These are phyloP conservation scores for Lecanicillium sp. DNA, from an alignment of 2,329 filamentous ascomycete genomes.

Conservation along the genomic window DNA sequence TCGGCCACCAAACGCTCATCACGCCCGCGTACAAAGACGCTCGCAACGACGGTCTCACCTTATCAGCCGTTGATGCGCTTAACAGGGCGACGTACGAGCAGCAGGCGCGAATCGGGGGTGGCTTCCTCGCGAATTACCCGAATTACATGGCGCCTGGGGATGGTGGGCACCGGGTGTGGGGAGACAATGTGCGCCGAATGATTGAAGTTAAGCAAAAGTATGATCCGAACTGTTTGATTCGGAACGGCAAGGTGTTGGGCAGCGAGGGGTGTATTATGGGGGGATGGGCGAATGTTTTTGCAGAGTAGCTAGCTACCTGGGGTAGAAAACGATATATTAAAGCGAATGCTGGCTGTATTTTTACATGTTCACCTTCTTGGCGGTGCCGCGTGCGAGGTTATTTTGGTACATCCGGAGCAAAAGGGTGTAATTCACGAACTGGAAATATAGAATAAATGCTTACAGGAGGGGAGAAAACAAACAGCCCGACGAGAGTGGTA, in stretches of 20 bases:
- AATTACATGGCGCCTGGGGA: constrained; percentile 11
- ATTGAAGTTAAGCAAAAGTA: constrained; percentile 9
- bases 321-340: no score
- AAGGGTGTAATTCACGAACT: no score
- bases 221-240: constrained; percentile 9
- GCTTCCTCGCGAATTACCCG: constrained; percentile 8
- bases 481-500: no score
- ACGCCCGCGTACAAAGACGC: constrained; percentile 2
- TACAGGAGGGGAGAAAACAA: no score
- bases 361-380: no score
- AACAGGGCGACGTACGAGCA: constrained; percentile 5
- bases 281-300: constrained; percentile 11
- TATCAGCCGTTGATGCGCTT: neutral
- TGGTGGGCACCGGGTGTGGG: constrained; percentile 4
- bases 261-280: neutral
- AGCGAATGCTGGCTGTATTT: no score
- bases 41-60: neutral
- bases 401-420: no score
- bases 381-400: no score
- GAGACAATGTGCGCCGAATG: constrained; percentile 2
- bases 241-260: constrained; percentile 6
- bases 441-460: no score
- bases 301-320: no score
- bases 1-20: constrained; percentile 9
- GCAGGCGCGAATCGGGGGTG: neutral